Evolutionary conservation across 495 filamentous ascomycete species (phyloP).

Genomic region (Cenococcum geophilum): DNA sequence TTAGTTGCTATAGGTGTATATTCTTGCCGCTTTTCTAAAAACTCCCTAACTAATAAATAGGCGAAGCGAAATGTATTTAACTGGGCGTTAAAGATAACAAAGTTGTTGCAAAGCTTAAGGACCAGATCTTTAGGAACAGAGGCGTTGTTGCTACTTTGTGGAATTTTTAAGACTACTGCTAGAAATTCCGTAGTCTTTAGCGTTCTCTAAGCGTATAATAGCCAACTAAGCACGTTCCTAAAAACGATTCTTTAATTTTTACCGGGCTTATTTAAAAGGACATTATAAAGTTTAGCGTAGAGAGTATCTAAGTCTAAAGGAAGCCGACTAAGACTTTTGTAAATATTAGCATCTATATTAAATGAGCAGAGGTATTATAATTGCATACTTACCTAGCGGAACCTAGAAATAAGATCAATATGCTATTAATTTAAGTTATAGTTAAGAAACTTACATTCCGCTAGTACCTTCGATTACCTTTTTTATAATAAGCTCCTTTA

Average conservation of each 20-base stretch:
- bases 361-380: conserved; percentile 8
- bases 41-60: conserved; percentile 6
- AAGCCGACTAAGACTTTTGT: conserved; percentile 6
- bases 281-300: conserved; percentile 30
- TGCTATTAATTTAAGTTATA: background rate
- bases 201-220: conserved; percentile 3
- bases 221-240: conserved; percentile 7
- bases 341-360: conserved; percentile 3
- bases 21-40: conserved; percentile 5
- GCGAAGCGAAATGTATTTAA: conserved; percentile 7
- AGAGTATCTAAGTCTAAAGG: conserved; percentile 29
- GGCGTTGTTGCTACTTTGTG: background rate
- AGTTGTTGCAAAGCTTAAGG: conserved; percentile 23
- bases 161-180: background rate
- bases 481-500: background rate
- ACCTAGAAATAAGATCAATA: conserved; percentile 23
- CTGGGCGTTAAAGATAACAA: conserved; percentile 10
- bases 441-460: conserved; percentile 11
- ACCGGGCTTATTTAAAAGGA: conserved; percentile 1
- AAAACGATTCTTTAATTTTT: conserved; percentile 3
- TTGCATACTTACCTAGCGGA: conserved; percentile 11
- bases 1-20: background rate
- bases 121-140: conserved; percentile 24
- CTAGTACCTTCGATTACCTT: background rate
- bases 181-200: conserved; percentile 10